Evolutionary conservation across 2,329 filamentous ascomycete species (phyloP).

Genomic region (Scedosporium dehoogii): DNA sequence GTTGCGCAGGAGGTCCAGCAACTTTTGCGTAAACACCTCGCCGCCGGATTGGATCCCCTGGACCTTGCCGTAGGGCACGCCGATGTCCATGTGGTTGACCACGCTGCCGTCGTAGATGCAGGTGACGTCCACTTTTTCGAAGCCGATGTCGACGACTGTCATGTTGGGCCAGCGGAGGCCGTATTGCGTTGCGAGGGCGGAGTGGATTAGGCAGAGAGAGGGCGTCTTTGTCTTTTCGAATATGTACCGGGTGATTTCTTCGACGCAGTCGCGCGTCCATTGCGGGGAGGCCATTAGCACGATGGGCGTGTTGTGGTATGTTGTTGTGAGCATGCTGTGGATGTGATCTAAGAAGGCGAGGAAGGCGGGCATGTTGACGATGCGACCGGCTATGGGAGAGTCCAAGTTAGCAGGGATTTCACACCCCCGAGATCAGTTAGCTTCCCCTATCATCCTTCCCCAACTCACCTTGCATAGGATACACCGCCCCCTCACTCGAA

Average conservation of each 20-base stretch:
- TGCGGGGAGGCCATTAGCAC: slow-evolving; percentile 81
- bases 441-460: not conserved
- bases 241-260: slow-evolving; percentile 83
- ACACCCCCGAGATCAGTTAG: not conserved
- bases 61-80: slow-evolving; percentile 35
- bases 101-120: slow-evolving; percentile 77
- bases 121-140: slow-evolving; percentile 85
- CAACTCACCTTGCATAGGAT: slow-evolving; percentile 58
- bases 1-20: slow-evolving; percentile 55
- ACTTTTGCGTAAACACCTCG: slow-evolving; percentile 69
- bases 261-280: slow-evolving; percentile 82
- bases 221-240: slow-evolving; percentile 97
- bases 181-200: slow-evolving; percentile 78
- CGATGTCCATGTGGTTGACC: slow-evolving; percentile 55
- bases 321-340: slow-evolving; percentile 78
- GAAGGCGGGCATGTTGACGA: slow-evolving; percentile 86
- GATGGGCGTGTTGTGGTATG: slow-evolving; percentile 93
- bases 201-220: slow-evolving; percentile 82
- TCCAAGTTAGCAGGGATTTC: not conserved
- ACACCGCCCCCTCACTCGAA: slow-evolving; percentile 80
- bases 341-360: slow-evolving; percentile 89
- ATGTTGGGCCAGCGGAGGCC: slow-evolving; percentile 66
- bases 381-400: slow-evolving; percentile 53
- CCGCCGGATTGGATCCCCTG: slow-evolving; percentile 59
- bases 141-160: slow-evolving; percentile 84